Conservation (phyloP, 2,329 filamentous ascomycete species). For the Capronia americana region DNA sequence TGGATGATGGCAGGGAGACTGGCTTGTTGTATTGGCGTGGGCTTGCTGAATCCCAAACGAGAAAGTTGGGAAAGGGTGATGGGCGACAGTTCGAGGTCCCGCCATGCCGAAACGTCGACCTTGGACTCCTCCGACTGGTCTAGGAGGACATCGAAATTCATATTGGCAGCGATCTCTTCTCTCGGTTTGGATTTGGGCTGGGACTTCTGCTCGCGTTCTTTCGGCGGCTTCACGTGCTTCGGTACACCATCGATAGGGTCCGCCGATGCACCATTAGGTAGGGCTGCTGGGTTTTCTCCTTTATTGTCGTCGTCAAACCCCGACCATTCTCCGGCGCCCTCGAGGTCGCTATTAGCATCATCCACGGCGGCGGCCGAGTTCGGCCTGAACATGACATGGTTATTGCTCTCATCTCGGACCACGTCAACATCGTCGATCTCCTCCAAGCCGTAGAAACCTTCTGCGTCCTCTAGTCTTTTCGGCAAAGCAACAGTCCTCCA, state of each 20-base stretch:
- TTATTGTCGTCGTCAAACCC: slow-evolving; percentile 66
- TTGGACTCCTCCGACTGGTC: slow-evolving; percentile 58
- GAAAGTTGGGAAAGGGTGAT: slow-evolving; percentile 75
- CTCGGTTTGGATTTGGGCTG: slow-evolving; percentile 24
- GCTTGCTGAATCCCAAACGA: slow-evolving; percentile 77
- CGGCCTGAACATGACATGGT: slow-evolving; percentile 70
- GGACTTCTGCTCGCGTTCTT: slow-evolving; percentile 28
- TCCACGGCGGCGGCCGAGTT: slow-evolving; percentile 40
- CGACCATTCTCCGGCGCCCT: slow-evolving; percentile 63
- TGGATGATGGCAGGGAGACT: slow-evolving; percentile 82
- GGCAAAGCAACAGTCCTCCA: slow-evolving; percentile 72
- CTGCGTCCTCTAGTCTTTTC: slow-evolving; percentile 83
- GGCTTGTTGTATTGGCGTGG: slow-evolving; percentile 79
- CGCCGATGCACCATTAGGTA: neutral
- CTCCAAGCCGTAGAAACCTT: slow-evolving; percentile 90
- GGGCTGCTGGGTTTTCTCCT: slow-evolving; percentile 40
- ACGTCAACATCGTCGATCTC: slow-evolving; percentile 91
- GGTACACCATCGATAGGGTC: neutral
- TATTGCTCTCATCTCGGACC: slow-evolving; percentile 65
- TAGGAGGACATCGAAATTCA: slow-evolving; percentile 39
- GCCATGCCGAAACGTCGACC: slow-evolving; percentile 79
- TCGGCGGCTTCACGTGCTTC: slow-evolving; percentile 4
- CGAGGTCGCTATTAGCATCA: slow-evolving; percentile 47
- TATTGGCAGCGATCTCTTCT: slow-evolving; percentile 26
- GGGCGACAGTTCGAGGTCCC: slow-evolving; percentile 73